These are phyloP conservation scores for Ramalina peruviana DNA, from an alignment of 495 filamentous ascomycete species.

Conservation along the genomic window DNA sequence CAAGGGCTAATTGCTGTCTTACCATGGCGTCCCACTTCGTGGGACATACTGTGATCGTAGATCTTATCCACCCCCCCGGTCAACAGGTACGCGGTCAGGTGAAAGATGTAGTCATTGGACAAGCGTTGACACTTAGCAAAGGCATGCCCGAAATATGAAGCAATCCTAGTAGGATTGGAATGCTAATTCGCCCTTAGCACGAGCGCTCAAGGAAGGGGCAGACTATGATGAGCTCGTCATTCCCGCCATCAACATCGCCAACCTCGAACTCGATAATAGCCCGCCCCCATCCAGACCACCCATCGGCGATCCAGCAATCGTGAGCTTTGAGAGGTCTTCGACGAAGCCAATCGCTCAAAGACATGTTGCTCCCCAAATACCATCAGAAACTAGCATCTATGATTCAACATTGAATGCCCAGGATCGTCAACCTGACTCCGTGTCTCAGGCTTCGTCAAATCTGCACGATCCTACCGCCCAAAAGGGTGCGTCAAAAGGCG, in stretches of 20 bases:
- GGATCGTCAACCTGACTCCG: neutral
- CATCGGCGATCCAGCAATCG: slow-evolving; percentile 44
- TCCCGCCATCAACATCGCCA: slow-evolving; percentile 41
- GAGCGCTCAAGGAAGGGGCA: slow-evolving; percentile 1
- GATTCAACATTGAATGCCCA: slow-evolving; percentile 9
- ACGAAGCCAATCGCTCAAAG: neutral
- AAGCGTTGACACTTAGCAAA: slow-evolving; percentile 61
- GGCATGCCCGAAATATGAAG: slow-evolving; percentile 36
- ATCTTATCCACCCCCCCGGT: slow-evolving; percentile 50
- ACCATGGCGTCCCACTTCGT: slow-evolving; percentile 59
- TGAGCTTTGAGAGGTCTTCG: slow-evolving; percentile 25
- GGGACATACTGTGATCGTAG: slow-evolving; percentile 65
- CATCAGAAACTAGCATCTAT: slow-evolving; percentile 2
- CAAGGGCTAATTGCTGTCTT: neutral
- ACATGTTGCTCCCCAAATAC: neutral
- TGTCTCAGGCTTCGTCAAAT: neutral
- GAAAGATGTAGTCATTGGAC: slow-evolving; percentile 48
- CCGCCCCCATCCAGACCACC: slow-evolving; percentile 9
- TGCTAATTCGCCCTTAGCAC: slow-evolving; percentile 14
- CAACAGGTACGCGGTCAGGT: slow-evolving; percentile 60
- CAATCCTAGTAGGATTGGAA: neutral
- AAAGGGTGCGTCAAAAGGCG: no score
- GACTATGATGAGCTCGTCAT: slow-evolving; percentile 20
- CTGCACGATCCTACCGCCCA: neutral
- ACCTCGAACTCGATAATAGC: slow-evolving; percentile 34